Base-by-base conservation (phyloP, 1,139 yeast genomes). In the Sugiyamaella grinbergsii region DNA sequence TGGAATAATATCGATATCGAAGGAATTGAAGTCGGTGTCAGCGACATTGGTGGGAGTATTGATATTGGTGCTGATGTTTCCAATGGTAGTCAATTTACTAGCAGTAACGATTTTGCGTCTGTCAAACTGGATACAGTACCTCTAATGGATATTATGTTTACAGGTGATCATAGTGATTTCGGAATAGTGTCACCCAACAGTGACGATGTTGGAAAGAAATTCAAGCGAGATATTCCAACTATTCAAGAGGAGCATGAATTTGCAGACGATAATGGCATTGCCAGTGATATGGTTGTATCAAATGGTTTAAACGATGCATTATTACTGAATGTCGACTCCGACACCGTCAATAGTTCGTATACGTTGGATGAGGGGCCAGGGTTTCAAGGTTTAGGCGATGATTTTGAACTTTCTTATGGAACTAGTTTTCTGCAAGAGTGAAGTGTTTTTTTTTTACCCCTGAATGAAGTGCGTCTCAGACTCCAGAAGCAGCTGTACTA, bases 141-240 rank as follows among this genome's bases (percentile, higher is more conserved):
- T 28, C 37, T 10, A 2, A 19, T 41, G n/a, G 42, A 38, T 18
- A 41, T 31, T 29, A 3, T 37, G 10, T 43, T 43, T 24, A 13
- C 34, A 8, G 19, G n/a, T 24, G 42, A 43, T 24, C 34, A 22
- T 32, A 26, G 18, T 26, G 34, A 15, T 10, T 10, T 37, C 7
- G 47, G 41, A 15, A 33, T 43, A 42, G 28, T 43, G n/a, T 43
- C 47, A 6, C 47, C 47, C 5, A 24, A 34, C 24, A 43, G 47
- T 19, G 47, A 43, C 19, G 41, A 29, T 33, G 24, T 33, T 31
- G 38, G 36, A 6, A 41, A 22, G 23, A 19, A 13, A 15, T 18
- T 10, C 13, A 28, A 31, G 2, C 31, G n/a, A 11, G 24, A 13
- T 15, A 6, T 15, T 5, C 6, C 33, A n/a, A 29, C 16, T 29